phyloP scores from a whole-genome alignment of 495 filamentous ascomycete species.

The Rusavskia elegans region DNA sequence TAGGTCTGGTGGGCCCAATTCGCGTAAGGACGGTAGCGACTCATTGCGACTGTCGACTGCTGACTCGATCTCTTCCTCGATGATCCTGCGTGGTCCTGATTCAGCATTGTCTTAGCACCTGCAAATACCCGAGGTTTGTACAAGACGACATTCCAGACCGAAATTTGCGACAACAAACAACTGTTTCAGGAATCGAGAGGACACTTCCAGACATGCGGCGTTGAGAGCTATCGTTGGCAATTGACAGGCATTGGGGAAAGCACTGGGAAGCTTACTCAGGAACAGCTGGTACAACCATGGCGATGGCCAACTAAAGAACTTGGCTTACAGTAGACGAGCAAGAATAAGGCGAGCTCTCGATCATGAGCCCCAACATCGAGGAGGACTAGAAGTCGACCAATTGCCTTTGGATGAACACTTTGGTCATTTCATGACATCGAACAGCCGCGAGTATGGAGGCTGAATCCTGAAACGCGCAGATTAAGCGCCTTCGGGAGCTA shows the following conservation, averaged over 20 bases:
- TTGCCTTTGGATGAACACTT: too few species aligned
- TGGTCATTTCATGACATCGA: too few species aligned
- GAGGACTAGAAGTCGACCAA: too few species aligned
- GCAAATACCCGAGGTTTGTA: neutral
- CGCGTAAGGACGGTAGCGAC: slow-evolving; percentile 62
- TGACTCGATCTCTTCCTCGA: slow-evolving; percentile 77
- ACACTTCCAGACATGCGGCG: neutral
- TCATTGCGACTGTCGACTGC: slow-evolving; percentile 85
- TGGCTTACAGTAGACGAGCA: too few species aligned
- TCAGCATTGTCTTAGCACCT: neutral
- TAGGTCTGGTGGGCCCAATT: slow-evolving; percentile 88
- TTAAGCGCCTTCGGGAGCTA: too few species aligned
- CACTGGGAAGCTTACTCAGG: slow-evolving; percentile 52
- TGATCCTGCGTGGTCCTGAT: slow-evolving; percentile 41
- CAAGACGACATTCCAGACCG: too few species aligned
- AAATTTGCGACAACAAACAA: too few species aligned
- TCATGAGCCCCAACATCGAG: too few species aligned
- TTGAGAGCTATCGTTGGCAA: too few species aligned
- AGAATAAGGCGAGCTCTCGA: too few species aligned
- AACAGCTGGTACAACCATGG: slow-evolving; percentile 78
- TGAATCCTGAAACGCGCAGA: too few species aligned
- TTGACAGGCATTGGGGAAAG: neutral
- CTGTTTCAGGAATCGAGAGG: neutral
- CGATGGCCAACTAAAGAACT: slow-evolving; percentile 11
- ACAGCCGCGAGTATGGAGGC: too few species aligned